These are phyloP conservation scores for Colletotrichum tropicale DNA, from an alignment of 2,329 filamentous ascomycete genomes.

Conservation along the genomic window DNA sequence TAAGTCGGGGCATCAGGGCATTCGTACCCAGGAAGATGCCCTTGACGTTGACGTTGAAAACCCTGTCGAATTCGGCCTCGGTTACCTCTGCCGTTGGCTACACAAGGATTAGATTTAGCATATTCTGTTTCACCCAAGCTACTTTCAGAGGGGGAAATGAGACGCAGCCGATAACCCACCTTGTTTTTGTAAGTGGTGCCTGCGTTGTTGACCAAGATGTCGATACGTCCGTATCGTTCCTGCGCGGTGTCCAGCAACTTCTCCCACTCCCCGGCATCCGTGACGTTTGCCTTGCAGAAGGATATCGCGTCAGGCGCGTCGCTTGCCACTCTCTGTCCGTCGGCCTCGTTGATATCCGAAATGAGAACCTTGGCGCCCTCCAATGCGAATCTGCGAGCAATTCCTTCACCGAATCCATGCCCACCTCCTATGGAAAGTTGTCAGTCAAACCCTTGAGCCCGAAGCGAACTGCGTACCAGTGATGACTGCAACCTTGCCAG, in stretches of 20 bases:
- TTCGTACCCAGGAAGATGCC: constrained; percentile 65
- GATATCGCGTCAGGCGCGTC: constrained; percentile 26
- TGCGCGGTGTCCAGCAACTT: constrained; percentile 48
- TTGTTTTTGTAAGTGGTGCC: constrained; percentile 65
- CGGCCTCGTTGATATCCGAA: constrained; percentile 61
- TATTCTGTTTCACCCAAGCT: not conserved
- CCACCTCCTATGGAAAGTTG: not conserved
- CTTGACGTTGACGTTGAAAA: constrained; percentile 74
- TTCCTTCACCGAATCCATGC: constrained; percentile 65
- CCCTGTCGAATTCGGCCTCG: constrained; percentile 68
- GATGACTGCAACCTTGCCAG: constrained; percentile 5
- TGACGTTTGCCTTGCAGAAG: constrained; percentile 55
- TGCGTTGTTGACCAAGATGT: constrained; percentile 67
- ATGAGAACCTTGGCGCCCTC: constrained; percentile 68
- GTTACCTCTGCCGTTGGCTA: constrained; percentile 65
- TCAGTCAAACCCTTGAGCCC: not conserved
- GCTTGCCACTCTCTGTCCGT: constrained; percentile 51
- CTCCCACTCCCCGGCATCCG: constrained; percentile 58
- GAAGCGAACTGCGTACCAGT: not conserved
- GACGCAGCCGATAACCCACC: not conserved
- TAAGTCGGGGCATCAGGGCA: constrained; percentile 45
- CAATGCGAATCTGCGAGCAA: constrained; percentile 60
- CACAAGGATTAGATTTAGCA: not conserved
- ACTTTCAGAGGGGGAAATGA: too few species aligned
- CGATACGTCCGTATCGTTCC: constrained; percentile 53